These are phyloP conservation scores for Hypomontagnella submonticulosa DNA, from an alignment of 495 filamentous ascomycete species.

Conservation along the genomic window DNA sequence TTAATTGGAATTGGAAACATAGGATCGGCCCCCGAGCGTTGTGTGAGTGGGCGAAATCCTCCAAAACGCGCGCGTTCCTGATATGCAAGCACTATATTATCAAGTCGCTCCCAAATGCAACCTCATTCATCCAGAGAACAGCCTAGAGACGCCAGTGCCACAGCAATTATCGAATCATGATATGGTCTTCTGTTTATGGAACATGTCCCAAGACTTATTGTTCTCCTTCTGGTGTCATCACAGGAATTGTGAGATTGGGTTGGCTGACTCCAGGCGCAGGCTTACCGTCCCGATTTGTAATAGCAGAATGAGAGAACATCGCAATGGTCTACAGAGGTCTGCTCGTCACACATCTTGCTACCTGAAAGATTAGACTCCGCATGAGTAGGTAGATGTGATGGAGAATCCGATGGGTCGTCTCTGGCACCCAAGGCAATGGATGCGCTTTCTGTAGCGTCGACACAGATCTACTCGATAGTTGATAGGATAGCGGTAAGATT, in stretches of 20 bases:
- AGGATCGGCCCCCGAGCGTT: conserved; percentile 31
- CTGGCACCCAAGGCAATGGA: conserved; percentile 28
- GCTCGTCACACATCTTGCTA: conserved; percentile 26
- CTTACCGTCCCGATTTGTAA: conserved; percentile 30
- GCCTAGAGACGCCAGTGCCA: conserved; percentile 30
- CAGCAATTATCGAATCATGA: conserved; percentile 30
- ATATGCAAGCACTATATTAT: conserved; percentile 43
- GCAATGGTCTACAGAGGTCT: conserved; percentile 21
- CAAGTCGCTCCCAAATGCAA: conserved; percentile 32
- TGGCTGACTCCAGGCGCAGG: conserved; percentile 33
- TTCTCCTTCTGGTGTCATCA: conserved; percentile 24
- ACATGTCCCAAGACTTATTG: conserved; percentile 6
- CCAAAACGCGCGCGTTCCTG: conserved; percentile 45
- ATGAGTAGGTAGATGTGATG: conserved; percentile 36
- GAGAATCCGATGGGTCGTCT: conserved; percentile 33
- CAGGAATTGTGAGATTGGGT: conserved; percentile 29
- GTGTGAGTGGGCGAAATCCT: conserved; percentile 39
- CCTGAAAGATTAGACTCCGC: conserved; percentile 38
- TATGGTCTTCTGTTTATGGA: conserved; percentile 30
- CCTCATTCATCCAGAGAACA: conserved; percentile 40
- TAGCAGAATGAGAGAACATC: conserved; percentile 17
- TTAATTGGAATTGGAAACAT: conserved; percentile 43
- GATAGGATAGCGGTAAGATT: conserved; percentile 29
- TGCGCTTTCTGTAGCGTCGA: conserved; percentile 12
- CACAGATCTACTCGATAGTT: conserved; percentile 11